Conservation (phyloP, 768 basidiomycete genomes). For the Agrocybe pediades region DNA sequence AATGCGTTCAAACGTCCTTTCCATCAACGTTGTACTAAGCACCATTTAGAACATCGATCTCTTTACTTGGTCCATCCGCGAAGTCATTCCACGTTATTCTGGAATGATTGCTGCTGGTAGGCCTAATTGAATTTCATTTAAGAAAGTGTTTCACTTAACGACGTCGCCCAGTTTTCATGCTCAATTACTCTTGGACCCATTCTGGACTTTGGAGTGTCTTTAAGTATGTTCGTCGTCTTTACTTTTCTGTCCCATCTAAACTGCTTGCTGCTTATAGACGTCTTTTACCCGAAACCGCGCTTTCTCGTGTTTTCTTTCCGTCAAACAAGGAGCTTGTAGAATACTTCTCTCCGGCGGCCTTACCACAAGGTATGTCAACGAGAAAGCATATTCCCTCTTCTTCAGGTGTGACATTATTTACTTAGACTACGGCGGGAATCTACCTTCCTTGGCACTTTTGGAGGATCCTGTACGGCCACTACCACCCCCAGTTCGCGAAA, state of each 20-base stretch:
- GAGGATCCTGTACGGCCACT: constrained; percentile 48
- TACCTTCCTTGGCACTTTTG: constrained; percentile 52
- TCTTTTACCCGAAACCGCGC: constrained; percentile 58
- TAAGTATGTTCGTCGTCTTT: constrained; percentile 46
- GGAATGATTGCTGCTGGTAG: constrained; percentile 77
- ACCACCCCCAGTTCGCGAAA: constrained; percentile 14
- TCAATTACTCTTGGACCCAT: constrained; percentile 78
- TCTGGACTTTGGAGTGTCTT: constrained; percentile 66
- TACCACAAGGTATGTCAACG: constrained; percentile 57
- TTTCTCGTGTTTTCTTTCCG: constrained; percentile 69
- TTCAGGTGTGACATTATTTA: constrained; percentile 20
- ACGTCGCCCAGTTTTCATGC: constrained; percentile 54
- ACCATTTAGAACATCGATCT: constrained; percentile 55
- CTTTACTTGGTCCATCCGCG: constrained; percentile 63
- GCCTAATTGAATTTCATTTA: constrained; percentile 1
- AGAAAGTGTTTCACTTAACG: constrained; percentile 4
- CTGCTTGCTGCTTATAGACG: constrained; percentile 41
- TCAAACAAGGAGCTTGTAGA: constrained; percentile 53
- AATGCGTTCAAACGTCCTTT: constrained; percentile 25
- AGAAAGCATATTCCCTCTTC: constrained; percentile 10
- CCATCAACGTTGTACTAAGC: constrained; percentile 5
- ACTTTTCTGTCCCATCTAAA: background rate
- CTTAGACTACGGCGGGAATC: constrained; percentile 69
- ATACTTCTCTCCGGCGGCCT: constrained; percentile 49
- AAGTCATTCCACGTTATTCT: constrained; percentile 71